Evolutionary conservation across 164 flowering plant genomes (phyloP), one percentile per base, ranked within the genome.

Genomic region (Magnolia sinica): DNA sequence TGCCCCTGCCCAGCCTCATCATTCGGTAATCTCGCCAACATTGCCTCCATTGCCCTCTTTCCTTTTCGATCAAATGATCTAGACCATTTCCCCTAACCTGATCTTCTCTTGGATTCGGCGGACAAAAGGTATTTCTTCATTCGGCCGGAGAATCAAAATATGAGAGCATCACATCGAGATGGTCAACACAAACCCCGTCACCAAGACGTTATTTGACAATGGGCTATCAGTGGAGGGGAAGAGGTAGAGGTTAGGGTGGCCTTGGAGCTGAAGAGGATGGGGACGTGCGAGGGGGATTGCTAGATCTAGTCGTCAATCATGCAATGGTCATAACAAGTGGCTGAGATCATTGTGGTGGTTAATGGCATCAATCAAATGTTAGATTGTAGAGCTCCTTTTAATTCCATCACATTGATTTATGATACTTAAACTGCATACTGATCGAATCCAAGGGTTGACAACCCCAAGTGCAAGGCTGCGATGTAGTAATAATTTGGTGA

Each of bases 271-370:
- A 92, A 91, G 84, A 85, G 77, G 74, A 84, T 89, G 91, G 90
- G 88, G 61, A 95, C 97, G 20, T 93, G 97, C 78, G 93, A 90
- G 14, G 84, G 81, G 11, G 86, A 83, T 76, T 95, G 97, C 78
- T 93, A 97, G 98, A 89, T 95, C 79, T 95, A 95, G 98, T 94
- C 97, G 79, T 93, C 98, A 37, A 93, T 95, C 72, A 95, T 97
- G 55, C 98, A 95, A 84, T 84, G 98, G 82, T 92, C 98, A 83
- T 95, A 95, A 74, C 97, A 95, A 78, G 90, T 94, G 76, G 98
- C 97, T 2, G 97, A 93, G 87, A 89, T 92, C 72, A 91, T 93
- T 79, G 97, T 97, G 63, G 74, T 90, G 0, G 87, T 91, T 14
- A 91, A 92, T 76, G 87, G 85, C 9, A 68, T 95, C 70, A 84